Conservation (phyloP, 495 filamentous ascomycete species). For the Aspergillus funiculosus region DNA sequence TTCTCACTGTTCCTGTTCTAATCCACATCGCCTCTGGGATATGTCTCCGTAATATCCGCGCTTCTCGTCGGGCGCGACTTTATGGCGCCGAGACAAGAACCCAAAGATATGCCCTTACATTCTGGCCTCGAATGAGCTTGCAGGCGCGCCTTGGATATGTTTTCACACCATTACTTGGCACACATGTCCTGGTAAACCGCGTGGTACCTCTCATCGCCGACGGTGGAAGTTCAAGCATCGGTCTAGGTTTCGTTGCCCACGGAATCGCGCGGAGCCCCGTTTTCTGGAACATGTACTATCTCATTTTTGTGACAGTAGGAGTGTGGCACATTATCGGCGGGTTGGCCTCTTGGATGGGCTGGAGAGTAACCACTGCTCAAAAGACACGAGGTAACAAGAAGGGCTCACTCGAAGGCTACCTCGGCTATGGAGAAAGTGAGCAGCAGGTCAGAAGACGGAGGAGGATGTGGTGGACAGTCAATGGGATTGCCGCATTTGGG, state of each 20-base stretch:
- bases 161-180: constrained; percentile 55
- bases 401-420: constrained; percentile 32
- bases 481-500: constrained; percentile 52
- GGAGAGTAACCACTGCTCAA: constrained; percentile 39
- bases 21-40: constrained; percentile 61
- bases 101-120: constrained; percentile 30
- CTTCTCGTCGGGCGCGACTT: constrained; percentile 56
- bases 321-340: constrained; percentile 82
- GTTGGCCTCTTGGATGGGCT: constrained; percentile 65
- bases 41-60: constrained; percentile 65
- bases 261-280: constrained; percentile 66
- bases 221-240: constrained; percentile 75
- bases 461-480: constrained; percentile 64
- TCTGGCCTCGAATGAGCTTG: constrained; percentile 64
- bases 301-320: constrained; percentile 59
- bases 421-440: constrained; percentile 35
- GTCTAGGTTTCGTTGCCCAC: constrained; percentile 76
- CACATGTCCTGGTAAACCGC: constrained; percentile 68
- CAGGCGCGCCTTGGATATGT: constrained; percentile 63
- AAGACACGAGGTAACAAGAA: constrained; percentile 33
- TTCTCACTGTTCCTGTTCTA: constrained; percentile 42
- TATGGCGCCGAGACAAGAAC: constrained; percentile 58
- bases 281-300: constrained; percentile 62
- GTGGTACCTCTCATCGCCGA: constrained; percentile 65
- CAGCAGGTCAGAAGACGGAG: constrained; percentile 39